phyloP scores from a whole-genome alignment of 2,329 filamentous ascomycete species.

The Paecilomyces formosus region DNA sequence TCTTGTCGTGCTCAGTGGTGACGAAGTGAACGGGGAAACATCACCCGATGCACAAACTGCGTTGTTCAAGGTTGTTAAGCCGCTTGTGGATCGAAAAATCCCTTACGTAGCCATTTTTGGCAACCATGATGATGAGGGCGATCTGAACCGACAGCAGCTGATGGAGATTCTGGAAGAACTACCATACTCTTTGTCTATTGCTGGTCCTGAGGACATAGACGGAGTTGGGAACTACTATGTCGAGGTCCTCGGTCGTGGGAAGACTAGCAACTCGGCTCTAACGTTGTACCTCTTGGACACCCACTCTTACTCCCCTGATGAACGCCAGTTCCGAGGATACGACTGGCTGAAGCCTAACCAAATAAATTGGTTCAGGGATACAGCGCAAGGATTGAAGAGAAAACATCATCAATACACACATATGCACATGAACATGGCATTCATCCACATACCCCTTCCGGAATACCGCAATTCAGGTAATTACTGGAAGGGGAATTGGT shows the following conservation, averaged over 20 bases:
- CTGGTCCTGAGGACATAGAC: conserved; percentile 75
- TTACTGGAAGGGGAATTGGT: conserved; percentile 62
- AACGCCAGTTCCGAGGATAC: conserved; percentile 82
- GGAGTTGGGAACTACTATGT: conserved; percentile 94
- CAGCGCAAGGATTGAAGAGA: conserved; percentile 64
- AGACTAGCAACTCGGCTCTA: conserved; percentile 76
- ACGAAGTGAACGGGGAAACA: conserved; percentile 92
- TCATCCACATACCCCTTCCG: conserved; percentile 93
- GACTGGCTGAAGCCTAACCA: conserved; percentile 95
- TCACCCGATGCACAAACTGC: conserved; percentile 86
- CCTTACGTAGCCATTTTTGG: conserved; percentile 93
- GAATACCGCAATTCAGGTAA: conserved; percentile 66
- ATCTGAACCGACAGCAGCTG: conserved; percentile 65
- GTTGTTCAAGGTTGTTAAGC: conserved; percentile 84
- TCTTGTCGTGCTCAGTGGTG: conserved; percentile 82
- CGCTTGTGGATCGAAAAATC: conserved; percentile 79
- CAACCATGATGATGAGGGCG: conserved; percentile 92
- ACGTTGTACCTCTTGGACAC: conserved; percentile 95
- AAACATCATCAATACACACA: conserved; percentile 79
- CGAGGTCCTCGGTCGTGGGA: conserved; percentile 75
- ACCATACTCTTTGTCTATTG: conserved; percentile 79
- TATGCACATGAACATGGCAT: conserved; percentile 90
- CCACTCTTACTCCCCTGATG: conserved; percentile 84
- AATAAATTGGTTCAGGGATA: conserved; percentile 88
- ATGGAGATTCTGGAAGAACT: conserved; percentile 83